Evolutionary conservation across 1,284 basidiomycete genomes (phyloP), one percentile per base, ranked within the genome.

Genomic region (Rhodotorula mucilaginosa): DNA sequence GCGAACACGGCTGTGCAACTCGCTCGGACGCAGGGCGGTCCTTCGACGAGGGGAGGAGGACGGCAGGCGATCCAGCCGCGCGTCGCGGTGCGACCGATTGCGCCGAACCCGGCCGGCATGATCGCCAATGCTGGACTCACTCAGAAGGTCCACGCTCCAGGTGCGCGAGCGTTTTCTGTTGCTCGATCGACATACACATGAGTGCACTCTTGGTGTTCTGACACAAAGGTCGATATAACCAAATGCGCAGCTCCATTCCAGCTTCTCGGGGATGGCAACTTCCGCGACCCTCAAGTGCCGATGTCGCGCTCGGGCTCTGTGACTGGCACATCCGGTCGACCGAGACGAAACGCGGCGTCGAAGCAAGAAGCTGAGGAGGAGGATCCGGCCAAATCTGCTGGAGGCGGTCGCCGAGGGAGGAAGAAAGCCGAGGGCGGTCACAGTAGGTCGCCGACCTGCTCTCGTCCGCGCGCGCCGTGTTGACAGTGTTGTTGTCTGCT

Each of bases 61-160:
- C 39, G 39, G 39, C 39, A 44, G 39, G 39, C 10, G 39, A 44
- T 44, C 39, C 39, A 44, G 39, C 39, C 39, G 39, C 39, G 39
- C 39, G 39, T 44, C 12, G 19, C 13, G 39, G 34, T 34, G 49
- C n/a, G 31, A 12, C 46, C 13, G 58, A 31, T 23, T 16, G 23
- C 19, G 18, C 26, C 19, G 19, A 62, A 52, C 15, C 59, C 71
- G 18, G 59, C 73, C 34, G 67, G 69, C 23, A 51, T 73, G 18
- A 75, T 75, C 29, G 69, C 65, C 15, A 75, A 75, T 15, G 74
- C 74, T 0, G 74, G 74, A 3, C 47, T 71, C 12, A 29, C 61
- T 21, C 31, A 51, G n/a, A 46, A 51, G 1, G 57, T 70, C 5
- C 60, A 71, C 46, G 61, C 66, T 48, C 58, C 65, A 39, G 67